These are phyloP conservation scores for Carpinus fangiana DNA, from an alignment of 306 rosid species.

Conservation along the genomic window DNA sequence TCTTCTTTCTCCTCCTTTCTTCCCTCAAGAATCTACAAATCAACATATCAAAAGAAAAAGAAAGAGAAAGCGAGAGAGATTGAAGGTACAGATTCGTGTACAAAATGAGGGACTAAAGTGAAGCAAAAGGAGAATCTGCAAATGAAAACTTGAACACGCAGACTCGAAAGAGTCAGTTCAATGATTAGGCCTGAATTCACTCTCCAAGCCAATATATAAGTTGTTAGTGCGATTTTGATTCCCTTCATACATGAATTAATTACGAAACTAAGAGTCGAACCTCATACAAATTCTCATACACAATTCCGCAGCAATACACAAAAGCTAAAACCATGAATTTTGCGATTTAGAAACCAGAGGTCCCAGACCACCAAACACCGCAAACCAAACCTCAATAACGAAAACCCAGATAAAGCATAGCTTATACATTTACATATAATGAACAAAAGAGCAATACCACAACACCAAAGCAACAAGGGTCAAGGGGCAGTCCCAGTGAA, in stretches of 20 bases:
- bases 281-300: not conserved
- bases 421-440: not conserved
- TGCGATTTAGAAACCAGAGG: not conserved
- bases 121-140: slow-evolving; percentile 6
- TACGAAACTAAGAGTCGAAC: not conserved
- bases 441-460: not conserved
- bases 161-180: not conserved
- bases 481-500: not conserved
- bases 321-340: not conserved
- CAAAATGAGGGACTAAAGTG: slow-evolving; percentile 4
- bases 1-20: slow-evolving; percentile 13
- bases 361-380: not conserved
- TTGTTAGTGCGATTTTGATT: not conserved
- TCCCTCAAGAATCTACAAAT: not conserved
- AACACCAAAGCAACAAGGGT: not conserved
- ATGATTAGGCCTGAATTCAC: not conserved
- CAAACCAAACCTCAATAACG: not conserved
- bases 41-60: not conserved
- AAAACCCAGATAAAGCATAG: not conserved
- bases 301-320: not conserved
- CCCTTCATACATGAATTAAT: not conserved
- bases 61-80: not conserved
- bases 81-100: not conserved
- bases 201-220: not conserved
- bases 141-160: not conserved